Evolutionary conservation across 1,284 basidiomycete species (phyloP), one percentile per base, ranked within the genome.

Genomic region (Pseudozyma thailandica): DNA sequence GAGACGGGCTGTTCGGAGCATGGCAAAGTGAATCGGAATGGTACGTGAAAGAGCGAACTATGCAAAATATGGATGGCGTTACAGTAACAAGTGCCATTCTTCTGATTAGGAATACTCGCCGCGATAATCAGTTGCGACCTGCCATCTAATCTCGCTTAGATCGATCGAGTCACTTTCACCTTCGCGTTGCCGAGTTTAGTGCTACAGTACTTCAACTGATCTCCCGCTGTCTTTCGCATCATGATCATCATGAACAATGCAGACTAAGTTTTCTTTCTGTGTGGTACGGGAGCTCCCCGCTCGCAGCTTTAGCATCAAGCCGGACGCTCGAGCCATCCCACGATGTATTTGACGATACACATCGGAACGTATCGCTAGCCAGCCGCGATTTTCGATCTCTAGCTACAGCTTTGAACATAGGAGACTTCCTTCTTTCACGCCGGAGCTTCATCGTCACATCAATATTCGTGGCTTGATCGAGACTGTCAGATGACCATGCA

Each of bases 91-190:
- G 33, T 16, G 33, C 15, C 8, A 31, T 15, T 7, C 30, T 23
- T 7, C 38, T 41, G 38, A 41, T 23, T 7, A 41, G 38, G 38
- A 41, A 41, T n/a, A 41, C 10, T 23, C n/a, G 8, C 6, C 16
- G 25, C 35, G 47, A 49, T 23, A 2, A 41, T 44, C 28, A 30
- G 13, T 39, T 23, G n/a, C 31, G 25, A n/a, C n/a, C 26, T 52
- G 31, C 41, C 42, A 52, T 53, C 51, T 46, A 39, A 53, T 53
- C 43, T 46, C 44, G 43, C 33, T 28, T 53, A 53, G 51, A 45
- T 53, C 23, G 51, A 53, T 39, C 51, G 51, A 53, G 51, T 53
- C 51, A 53, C 43, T 39, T 28, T 21, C 4, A 37, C 20, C 16
- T n/a, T n/a, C n/a, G n/a, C n/a, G n/a, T n/a, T n/a, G n/a, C 15